Conservation (phyloP, 2,329 filamentous ascomycete genomes). For the Ophiostoma novo-ulmi region DNA sequence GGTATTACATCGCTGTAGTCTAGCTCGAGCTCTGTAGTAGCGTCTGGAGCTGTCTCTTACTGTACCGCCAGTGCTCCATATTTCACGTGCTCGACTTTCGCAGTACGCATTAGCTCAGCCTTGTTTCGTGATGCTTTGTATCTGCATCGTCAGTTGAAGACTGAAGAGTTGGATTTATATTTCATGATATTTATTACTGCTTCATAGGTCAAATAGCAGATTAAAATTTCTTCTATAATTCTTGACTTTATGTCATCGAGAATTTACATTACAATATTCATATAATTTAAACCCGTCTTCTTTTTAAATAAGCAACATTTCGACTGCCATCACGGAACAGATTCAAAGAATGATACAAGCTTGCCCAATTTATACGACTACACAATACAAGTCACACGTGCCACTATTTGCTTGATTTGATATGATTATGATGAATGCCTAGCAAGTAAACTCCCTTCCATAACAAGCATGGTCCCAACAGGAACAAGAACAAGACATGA, state of each 20-base stretch:
- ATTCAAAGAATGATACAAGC: too few relatives aligned
- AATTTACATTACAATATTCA: too few relatives aligned
- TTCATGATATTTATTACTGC: too few relatives aligned
- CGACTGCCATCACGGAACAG: too few relatives aligned
- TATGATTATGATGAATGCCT: slow-evolving; percentile 8
- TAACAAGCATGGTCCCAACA: neutral
- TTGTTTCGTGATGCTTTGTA: neutral
- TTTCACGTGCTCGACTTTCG: neutral
- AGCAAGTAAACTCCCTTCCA: slow-evolving; percentile 5
- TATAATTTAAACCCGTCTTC: too few relatives aligned
- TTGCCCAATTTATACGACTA: neutral
- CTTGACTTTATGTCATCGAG: too few relatives aligned
- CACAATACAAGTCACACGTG: neutral
- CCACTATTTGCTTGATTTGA: slow-evolving; percentile 5
- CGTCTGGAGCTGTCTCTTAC: neutral
- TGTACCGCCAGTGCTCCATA: slow-evolving; percentile 8
- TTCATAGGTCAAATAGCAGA: too few relatives aligned
- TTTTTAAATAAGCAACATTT: too few relatives aligned
- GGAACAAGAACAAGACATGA: neutral
- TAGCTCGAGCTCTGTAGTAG: neutral
- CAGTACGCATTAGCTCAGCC: neutral
- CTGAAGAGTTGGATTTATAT: too few relatives aligned
- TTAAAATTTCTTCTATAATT: too few relatives aligned
- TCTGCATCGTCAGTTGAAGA: too few relatives aligned
- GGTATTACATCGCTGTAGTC: neutral